Percentiles rank a stretch among this genome's conserved stretches.
These are phyloP conservation scores for Ceratocystiopsis brevicomis DNA, from an alignment of 2,329 filamentous ascomycete genomes.

Conservation along the genomic window DNA sequence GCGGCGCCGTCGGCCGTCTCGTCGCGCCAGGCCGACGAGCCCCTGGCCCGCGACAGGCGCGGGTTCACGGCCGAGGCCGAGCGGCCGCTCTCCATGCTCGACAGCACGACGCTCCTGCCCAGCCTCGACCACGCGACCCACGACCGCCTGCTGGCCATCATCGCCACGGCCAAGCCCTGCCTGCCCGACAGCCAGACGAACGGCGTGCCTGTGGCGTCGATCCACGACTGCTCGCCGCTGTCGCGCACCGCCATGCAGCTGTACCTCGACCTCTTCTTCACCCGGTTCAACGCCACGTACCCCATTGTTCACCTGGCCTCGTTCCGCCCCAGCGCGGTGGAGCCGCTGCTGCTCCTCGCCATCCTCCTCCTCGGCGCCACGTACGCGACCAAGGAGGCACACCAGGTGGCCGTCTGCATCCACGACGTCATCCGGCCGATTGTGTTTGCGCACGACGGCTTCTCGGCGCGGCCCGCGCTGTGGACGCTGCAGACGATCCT, in stretches of 20 bases:
- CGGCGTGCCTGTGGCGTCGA: neutral
- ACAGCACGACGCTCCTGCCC: neutral
- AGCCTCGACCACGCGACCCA: neutral
- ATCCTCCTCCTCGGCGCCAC: conserved; percentile 7
- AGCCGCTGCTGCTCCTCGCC: conserved; percentile 6
- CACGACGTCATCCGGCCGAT: conserved; percentile 8
- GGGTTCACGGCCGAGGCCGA: neutral
- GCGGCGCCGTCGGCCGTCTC: too few species aligned
- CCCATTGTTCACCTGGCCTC: conserved; percentile 6
- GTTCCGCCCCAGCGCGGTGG: neutral
- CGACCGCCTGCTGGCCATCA: neutral
- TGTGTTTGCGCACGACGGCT: conserved; percentile 7
- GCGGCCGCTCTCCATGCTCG: conserved; percentile 3
- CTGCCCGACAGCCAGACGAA: neutral
- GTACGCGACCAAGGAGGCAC: conserved; percentile 7
- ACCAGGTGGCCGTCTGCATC: conserved; percentile 8
- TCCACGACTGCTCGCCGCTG: conserved; percentile 1
- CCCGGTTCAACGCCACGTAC: conserved; percentile 6
- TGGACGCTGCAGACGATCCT: conserved; percentile 8
- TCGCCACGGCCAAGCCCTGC: neutral
- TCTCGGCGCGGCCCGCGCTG: conserved; percentile 6
- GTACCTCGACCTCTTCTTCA: conserved; percentile 5
- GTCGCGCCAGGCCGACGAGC: too few species aligned
- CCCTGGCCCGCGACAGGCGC: too few species aligned
- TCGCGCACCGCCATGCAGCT: conserved; percentile 3